Percentiles rank a stretch among this genome's conserved stretches.
These are phyloP conservation scores for Diaporthe longicolla DNA, from an alignment of 2,329 filamentous ascomycete species.

Conservation along the genomic window DNA sequence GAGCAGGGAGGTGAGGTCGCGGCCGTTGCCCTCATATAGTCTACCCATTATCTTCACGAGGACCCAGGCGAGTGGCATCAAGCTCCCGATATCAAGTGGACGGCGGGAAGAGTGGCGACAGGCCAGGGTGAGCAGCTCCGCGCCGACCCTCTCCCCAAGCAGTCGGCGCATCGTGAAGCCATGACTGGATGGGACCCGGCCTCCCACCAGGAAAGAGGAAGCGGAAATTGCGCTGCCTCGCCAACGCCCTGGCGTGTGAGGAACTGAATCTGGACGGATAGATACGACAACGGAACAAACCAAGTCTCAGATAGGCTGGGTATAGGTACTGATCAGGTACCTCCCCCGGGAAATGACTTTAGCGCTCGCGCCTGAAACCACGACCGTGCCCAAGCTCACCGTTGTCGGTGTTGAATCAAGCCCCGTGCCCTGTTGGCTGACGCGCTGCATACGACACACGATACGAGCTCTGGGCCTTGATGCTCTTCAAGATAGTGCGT, in stretches of 20 bases:
- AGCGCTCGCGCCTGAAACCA: conserved; percentile 34
- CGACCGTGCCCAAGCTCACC: conserved; percentile 33
- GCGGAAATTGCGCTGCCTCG: conserved; percentile 31
- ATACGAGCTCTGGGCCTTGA: conserved; percentile 12
- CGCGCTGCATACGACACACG: conserved; percentile 27
- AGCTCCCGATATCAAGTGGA: conserved; percentile 29
- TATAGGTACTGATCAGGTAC: conserved; percentile 34
- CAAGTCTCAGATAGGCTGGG: conserved; percentile 21
- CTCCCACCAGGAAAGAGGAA: conserved; percentile 27
- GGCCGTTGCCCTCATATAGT: conserved; percentile 26
- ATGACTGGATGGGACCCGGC: conserved; percentile 27
- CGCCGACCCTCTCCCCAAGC: conserved; percentile 31
- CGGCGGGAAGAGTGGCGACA: conserved; percentile 30
- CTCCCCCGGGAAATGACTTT: conserved; percentile 21
- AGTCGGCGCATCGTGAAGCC: conserved; percentile 28
- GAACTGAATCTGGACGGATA: conserved; percentile 24
- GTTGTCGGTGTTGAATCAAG: conserved; percentile 30
- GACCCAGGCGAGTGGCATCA: conserved; percentile 34
- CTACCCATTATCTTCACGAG: conserved; percentile 19
- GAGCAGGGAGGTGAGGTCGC: conserved; percentile 9
- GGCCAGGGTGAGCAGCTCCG: conserved; percentile 30
- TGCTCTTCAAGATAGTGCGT: conserved; percentile 17
- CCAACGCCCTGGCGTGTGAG: conserved; percentile 31
- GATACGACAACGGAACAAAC: conserved; percentile 31
- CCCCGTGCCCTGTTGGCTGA: conserved; percentile 31